Evolutionary conservation across 2,329 filamentous ascomycete genomes (phyloP).

Genomic region (Penicillium italicum): DNA sequence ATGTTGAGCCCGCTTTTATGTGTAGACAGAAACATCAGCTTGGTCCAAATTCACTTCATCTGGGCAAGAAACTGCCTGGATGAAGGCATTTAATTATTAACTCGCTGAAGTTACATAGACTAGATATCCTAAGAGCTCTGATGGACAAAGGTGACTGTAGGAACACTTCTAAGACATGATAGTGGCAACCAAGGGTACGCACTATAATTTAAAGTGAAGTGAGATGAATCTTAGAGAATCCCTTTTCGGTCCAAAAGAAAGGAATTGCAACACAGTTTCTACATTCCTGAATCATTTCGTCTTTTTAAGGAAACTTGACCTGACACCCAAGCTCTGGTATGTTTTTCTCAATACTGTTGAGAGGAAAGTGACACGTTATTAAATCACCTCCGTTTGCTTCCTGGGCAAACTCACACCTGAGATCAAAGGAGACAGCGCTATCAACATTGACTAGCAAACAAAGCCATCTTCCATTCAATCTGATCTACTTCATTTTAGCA

Average conservation of each 20-base stretch:
- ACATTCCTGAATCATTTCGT: too few relatives aligned
- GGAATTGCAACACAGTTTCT: too few relatives aligned
- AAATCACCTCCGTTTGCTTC: neutral
- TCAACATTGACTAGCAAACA: neutral
- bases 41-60: neutral
- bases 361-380: neutral
- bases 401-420: neutral
- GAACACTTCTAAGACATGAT: too few relatives aligned
- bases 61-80: neutral
- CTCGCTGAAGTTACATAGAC: neutral
- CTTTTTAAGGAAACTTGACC: neutral
- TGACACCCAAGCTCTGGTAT: neutral
- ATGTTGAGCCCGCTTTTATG: neutral
- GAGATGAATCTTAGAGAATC: neutral
- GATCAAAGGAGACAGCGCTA: neutral
- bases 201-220: neutral
- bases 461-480: neutral
- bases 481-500: neutral
- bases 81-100: neutral
- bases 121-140: neutral
- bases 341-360: neutral
- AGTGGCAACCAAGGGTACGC: neutral
- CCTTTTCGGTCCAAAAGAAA: neutral
- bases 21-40: neutral
- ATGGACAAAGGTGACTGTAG: neutral